Percentiles rank a stretch among this genome's conserved stretches.
phyloP scores from a whole-genome alignment of 106 monocot species.

The Dioscorea alata region DNA sequence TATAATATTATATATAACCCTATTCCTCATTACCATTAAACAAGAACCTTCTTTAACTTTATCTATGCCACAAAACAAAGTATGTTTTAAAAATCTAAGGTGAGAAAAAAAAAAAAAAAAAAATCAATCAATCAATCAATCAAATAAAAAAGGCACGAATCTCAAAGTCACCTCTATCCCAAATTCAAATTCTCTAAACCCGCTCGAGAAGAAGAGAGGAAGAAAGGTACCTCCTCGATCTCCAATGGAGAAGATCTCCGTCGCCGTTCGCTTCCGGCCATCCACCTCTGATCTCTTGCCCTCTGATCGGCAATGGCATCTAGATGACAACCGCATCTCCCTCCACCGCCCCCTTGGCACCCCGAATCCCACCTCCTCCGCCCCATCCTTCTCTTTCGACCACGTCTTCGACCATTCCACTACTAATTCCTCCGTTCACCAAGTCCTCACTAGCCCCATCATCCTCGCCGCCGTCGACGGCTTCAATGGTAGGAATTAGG shows the following conservation, averaged over 20 bases:
- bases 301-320: constrained; percentile 47
- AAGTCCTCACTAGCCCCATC: constrained; percentile 55
- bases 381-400: constrained; percentile 31
- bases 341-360: constrained; percentile 50
- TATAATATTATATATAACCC: too few species aligned
- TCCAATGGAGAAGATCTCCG: constrained; percentile 90
- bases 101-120: too few species aligned
- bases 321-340: constrained; percentile 73
- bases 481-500: constrained; percentile 57
- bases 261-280: constrained; percentile 86
- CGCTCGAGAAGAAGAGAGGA: not conserved
- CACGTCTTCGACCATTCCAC: constrained; percentile 70
- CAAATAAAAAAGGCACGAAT: too few species aligned
- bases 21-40: too few species aligned
- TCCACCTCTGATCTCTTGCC: constrained; percentile 10
- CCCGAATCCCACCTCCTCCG: constrained; percentile 30
- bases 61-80: too few species aligned
- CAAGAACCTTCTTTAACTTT: too few species aligned
- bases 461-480: constrained; percentile 75
- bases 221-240: not conserved
- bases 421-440: constrained; percentile 47
- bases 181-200: not conserved
- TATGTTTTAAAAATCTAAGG: too few species aligned
- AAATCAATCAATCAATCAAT: too few species aligned
- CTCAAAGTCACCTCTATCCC: too few species aligned